Percentiles rank a stretch among this genome's conserved stretches.
These are phyloP conservation scores for Chrysoporthe deuterocubensis DNA, from an alignment of 2,329 filamentous ascomycete species.

Conservation along the genomic window DNA sequence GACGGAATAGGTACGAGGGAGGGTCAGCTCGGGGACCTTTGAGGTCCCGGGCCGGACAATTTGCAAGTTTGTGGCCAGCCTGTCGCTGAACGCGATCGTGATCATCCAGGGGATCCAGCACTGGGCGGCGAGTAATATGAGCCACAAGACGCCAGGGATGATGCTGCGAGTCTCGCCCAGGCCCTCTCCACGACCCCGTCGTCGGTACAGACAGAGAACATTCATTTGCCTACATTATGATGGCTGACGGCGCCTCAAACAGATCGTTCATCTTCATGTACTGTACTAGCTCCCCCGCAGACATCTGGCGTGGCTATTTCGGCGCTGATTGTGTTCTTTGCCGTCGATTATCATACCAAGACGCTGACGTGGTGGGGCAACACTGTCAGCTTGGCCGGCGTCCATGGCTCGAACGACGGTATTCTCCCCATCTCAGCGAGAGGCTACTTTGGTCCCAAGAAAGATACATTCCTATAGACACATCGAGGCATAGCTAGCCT, in stretches of 20 bases:
- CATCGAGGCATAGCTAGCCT: no score
- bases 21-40: constrained; percentile 39
- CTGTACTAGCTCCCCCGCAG: constrained; percentile 46
- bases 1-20: constrained; percentile 37
- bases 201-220: no score
- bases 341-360: constrained; percentile 40
- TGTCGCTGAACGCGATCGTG: constrained; percentile 48
- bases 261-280: constrained; percentile 48
- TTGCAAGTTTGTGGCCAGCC: constrained; percentile 43
- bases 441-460: constrained; percentile 33
- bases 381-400: constrained; percentile 39
- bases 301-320: constrained; percentile 42
- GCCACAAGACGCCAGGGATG: constrained; percentile 49
- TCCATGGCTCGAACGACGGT: constrained; percentile 30
- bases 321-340: constrained; percentile 46
- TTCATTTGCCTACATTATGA: background rate
- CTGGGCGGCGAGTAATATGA: constrained; percentile 48
- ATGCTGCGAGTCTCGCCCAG: constrained; percentile 34
- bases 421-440: constrained; percentile 31
- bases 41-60: constrained; percentile 41
- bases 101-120: constrained; percentile 48
- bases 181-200: background rate
- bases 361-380: constrained; percentile 46
- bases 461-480: constrained; percentile 20
- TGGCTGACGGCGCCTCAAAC: background rate